Percentiles rank a stretch among this genome's conserved stretches.
Evolutionary conservation across 257 asterid genomes (phyloP).

Genomic region (Schizonepeta tenuifolia): DNA sequence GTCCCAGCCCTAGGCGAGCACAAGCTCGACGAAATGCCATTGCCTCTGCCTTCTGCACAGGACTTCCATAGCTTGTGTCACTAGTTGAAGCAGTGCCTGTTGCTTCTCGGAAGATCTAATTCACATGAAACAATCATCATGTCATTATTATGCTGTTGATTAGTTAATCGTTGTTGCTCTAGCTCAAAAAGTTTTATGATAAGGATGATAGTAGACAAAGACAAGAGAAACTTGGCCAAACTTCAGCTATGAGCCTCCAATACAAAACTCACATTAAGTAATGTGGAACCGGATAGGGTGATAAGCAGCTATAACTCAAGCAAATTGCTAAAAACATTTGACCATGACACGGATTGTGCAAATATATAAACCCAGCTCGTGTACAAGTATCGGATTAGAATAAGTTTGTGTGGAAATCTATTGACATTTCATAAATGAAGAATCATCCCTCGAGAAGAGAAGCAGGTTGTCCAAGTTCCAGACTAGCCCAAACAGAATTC

Average conservation of each 20-base stretch:
- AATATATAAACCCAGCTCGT: not conserved
- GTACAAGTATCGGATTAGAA: not conserved
- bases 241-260: not conserved
- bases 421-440: not conserved
- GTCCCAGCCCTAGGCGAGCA: slow-evolving; percentile 92
- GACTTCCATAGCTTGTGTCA: slow-evolving; percentile 65
- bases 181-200: not conserved
- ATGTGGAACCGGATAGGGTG: not conserved
- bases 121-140: slow-evolving; percentile 9
- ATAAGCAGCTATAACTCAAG: not conserved
- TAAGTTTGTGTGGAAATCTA: not conserved
- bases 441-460: not conserved
- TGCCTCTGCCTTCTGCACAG: slow-evolving; percentile 89
- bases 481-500: not conserved
- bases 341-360: not conserved
- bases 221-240: not conserved
- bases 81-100: slow-evolving; percentile 74
- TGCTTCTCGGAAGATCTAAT: slow-evolving; percentile 77
- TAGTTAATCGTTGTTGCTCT: not conserved
- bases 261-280: not conserved
- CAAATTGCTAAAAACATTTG: not conserved
- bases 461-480: not conserved
- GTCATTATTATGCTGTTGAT: not conserved
- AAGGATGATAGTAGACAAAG: not conserved
- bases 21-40: slow-evolving; percentile 98